Conservation (phyloP, 1,284 basidiomycete species). For the Naganishia liquefaciens region DNA sequence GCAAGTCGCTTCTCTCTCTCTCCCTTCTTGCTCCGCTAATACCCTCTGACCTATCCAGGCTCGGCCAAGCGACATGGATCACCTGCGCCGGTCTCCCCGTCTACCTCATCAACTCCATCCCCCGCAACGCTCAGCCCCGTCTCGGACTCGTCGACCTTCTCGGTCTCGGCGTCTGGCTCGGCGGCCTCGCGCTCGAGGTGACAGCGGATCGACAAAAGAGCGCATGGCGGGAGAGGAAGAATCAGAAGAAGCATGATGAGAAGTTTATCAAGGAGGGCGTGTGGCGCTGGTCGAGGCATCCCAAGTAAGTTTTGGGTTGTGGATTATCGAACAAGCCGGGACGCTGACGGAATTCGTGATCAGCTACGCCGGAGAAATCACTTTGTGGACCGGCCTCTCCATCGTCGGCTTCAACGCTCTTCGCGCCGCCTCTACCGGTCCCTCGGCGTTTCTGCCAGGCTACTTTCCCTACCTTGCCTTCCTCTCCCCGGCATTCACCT, state of each 20-base stretch:
- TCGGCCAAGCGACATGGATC: slow-evolving; percentile 74
- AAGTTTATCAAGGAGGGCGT: slow-evolving; percentile 71
- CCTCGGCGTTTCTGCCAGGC: slow-evolving; percentile 54
- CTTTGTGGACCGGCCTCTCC: slow-evolving; percentile 72
- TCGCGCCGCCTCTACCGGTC: slow-evolving; percentile 38
- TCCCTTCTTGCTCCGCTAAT: too few species aligned
- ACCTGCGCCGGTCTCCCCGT: slow-evolving; percentile 68
- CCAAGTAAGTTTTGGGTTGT: slow-evolving; percentile 61
- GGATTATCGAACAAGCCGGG: too few species aligned
- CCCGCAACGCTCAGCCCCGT: slow-evolving; percentile 61
- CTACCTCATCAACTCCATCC: slow-evolving; percentile 67
- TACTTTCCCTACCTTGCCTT: slow-evolving; percentile 58
- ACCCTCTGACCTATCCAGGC: slow-evolving; percentile 32
- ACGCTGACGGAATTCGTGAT: neutral
- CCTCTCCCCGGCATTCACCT: slow-evolving; percentile 68
- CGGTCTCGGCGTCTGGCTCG: slow-evolving; percentile 62
- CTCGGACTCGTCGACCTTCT: slow-evolving; percentile 64
- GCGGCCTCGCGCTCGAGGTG: slow-evolving; percentile 65
- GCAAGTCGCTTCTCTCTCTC: slow-evolving; percentile 44
- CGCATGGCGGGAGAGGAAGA: slow-evolving; percentile 64
- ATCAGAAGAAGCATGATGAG: slow-evolving; percentile 70
- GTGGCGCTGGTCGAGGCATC: slow-evolving; percentile 72
- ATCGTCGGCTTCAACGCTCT: slow-evolving; percentile 61
- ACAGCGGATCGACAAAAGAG: slow-evolving; percentile 71
- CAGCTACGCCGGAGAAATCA: slow-evolving; percentile 76